phyloP scores from a whole-genome alignment of 2,329 filamentous ascomycete genomes.

The Monosporascus sp. region DNA sequence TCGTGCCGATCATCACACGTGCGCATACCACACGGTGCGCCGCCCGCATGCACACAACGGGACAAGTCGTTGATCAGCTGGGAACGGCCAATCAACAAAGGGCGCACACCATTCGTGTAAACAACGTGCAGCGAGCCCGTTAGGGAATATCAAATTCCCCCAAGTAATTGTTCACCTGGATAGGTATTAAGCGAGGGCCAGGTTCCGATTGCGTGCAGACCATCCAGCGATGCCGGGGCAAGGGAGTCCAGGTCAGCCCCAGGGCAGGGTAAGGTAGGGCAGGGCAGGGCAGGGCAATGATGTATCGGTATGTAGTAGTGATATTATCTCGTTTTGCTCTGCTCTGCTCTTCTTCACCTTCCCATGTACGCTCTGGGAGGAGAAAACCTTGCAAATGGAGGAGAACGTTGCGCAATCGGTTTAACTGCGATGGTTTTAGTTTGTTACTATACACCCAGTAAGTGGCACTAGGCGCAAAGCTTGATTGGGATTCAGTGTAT shows the following conservation, averaged over 20 bases:
- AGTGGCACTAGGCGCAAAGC: background rate
- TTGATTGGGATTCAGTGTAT: background rate
- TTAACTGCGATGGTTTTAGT: background rate
- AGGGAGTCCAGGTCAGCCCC: no score
- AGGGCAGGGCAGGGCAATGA: background rate
- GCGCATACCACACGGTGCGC: slow-evolving; percentile 2
- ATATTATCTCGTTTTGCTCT: background rate
- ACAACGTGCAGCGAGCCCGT: background rate
- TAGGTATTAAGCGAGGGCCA: background rate
- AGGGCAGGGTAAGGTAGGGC: background rate
- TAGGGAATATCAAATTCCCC: background rate
- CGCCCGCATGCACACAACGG: slow-evolving; percentile 5
- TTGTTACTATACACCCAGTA: background rate
- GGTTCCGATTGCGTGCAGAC: background rate
- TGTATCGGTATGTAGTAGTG: background rate
- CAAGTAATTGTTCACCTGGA: background rate
- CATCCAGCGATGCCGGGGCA: no score
- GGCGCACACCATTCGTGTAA: background rate
- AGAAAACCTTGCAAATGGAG: background rate
- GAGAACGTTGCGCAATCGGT: background rate
- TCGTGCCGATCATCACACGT: slow-evolving; percentile 23
- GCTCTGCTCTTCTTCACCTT: background rate
- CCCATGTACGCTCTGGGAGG: background rate
- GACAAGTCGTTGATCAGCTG: background rate
- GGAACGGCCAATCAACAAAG: background rate